Evolutionary conservation across 1,284 basidiomycete species (phyloP), one percentile per base, ranked within the genome.

Genomic region (Tylopilus sp.): DNA sequence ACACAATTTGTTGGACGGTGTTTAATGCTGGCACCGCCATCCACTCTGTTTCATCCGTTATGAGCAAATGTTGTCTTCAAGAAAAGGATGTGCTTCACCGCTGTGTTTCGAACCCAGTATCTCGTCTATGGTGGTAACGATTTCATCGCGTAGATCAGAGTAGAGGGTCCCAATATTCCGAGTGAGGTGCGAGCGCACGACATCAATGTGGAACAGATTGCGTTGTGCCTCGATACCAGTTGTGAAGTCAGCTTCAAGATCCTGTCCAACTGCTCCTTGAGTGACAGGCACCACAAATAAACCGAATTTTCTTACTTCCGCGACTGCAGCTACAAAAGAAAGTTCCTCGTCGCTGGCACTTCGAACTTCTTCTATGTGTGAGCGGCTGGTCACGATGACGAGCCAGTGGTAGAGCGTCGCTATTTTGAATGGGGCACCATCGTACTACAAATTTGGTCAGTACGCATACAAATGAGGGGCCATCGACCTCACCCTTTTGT

Each of bases 341-440:
- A 86, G 58, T 2, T 75, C 68, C 22, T 82, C 79, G 36, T 84
- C 82, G 0, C 75, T 74, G 6, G 81, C 80, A 38, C 74, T 80
- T 18, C 78, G 73, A 19, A 86, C 32, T 36, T 87, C 84, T 6
- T 85, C 81, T 19, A 83, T 70, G 29, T 80, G 68, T 39, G 77
- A 69, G 0, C 71, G 73, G 6, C 76, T 78, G 24, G 71, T 79
- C 3, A 83, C 64, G 32, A 86, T 53, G 22, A 87, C 77, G 2
- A 80, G 53, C 84, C 84, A 87, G 52, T 71, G 68, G 39, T 74
- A 74, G 9, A 79, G 57, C 0, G 76, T 71, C 0, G 84, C 72
- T 10, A 87, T 67, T 65, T 84, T 85, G 77, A 85, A 86, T 7
- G 75, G 68, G 0, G 68, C 65, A n/a, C 75, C 75, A 2, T 74